A percentile compares a stretch with the other conserved stretches of the same genome.
These are phyloP conservation scores for Trichoderma sp. DNA, from an alignment of 2,329 filamentous ascomycete species.

Conservation along the genomic window DNA sequence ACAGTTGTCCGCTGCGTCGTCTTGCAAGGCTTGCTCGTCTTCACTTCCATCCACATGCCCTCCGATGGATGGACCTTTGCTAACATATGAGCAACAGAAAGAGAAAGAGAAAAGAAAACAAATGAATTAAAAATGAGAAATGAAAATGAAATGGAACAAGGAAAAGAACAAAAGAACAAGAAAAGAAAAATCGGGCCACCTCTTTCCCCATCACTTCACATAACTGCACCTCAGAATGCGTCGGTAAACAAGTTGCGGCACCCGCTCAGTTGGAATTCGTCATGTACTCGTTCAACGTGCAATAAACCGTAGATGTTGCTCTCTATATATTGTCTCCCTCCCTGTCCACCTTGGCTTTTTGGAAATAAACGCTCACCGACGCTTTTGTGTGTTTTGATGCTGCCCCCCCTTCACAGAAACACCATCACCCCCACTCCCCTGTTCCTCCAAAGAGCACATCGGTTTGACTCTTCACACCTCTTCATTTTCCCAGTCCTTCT, in stretches of 20 bases:
- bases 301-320: slow-evolving; percentile 18
- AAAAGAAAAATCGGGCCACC: neutral
- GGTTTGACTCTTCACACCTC: slow-evolving; percentile 42
- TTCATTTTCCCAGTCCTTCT: slow-evolving; percentile 67
- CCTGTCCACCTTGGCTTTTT: neutral
- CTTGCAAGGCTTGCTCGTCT: neutral
- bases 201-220: neutral
- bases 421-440: neutral
- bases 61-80: neutral
- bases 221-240: neutral
- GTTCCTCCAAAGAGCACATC: neutral
- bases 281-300: slow-evolving; percentile 15
- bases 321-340: slow-evolving; percentile 6
- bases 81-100: neutral
- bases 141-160: neutral
- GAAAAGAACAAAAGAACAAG: neutral
- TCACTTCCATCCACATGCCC: neutral
- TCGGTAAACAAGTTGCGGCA: neutral
- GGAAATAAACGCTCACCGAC: neutral
- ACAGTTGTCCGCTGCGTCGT: neutral
- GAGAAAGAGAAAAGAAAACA: neutral
- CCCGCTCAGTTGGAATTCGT: slow-evolving; percentile 9
- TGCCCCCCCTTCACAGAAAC: neutral
- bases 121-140: neutral
- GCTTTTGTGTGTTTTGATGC: neutral